phyloP scores from a whole-genome alignment of 495 filamentous ascomycete species.

The Aspergillus biplanus region DNA sequence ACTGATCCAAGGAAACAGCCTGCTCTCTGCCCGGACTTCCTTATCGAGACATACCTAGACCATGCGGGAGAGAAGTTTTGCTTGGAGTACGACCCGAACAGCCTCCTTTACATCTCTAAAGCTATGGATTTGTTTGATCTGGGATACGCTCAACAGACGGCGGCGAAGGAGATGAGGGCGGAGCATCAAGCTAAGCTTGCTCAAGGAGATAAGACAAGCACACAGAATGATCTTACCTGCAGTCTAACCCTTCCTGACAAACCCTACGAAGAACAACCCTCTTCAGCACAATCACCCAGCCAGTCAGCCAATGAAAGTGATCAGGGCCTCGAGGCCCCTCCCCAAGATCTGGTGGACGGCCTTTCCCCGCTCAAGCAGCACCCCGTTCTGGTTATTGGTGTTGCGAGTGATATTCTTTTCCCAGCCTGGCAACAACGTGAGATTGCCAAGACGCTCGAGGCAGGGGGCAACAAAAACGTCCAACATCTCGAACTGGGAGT shows the following conservation, averaged over 20 bases:
- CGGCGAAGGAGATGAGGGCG: slow-evolving; percentile 51
- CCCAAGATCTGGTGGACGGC: slow-evolving; percentile 78
- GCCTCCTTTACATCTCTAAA: slow-evolving; percentile 94
- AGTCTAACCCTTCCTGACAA: slow-evolving; percentile 81
- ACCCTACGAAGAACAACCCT: slow-evolving; percentile 81
- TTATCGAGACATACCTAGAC: slow-evolving; percentile 98
- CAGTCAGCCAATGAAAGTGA: slow-evolving; percentile 14
- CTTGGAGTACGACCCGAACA: slow-evolving; percentile 97
- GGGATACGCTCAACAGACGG: slow-evolving; percentile 64
- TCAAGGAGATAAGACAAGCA: slow-evolving; percentile 28
- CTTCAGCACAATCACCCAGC: slow-evolving; percentile 38
- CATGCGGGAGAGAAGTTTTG: slow-evolving; percentile 99
- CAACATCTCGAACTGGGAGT: slow-evolving; percentile 90
- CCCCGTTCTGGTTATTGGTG: slow-evolving; percentile 85
- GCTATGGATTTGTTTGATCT: slow-evolving; percentile 99
- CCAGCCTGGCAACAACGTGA: slow-evolving; percentile 98
- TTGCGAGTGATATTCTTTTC: slow-evolving; percentile 95
- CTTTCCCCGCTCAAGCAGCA: slow-evolving; percentile 71
- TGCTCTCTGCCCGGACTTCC: slow-evolving; percentile 92
- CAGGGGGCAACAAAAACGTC: slow-evolving; percentile 75
- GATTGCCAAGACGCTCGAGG: slow-evolving; percentile 80
- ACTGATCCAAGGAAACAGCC: slow-evolving; percentile 86
- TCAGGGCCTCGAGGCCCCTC: slow-evolving; percentile 45
- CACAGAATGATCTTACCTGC: slow-evolving; percentile 57
- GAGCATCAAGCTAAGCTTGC: slow-evolving; percentile 54